Evolutionary conservation across 139 green algal species (phyloP).

Genomic region (Zygnema cylindricum): DNA sequence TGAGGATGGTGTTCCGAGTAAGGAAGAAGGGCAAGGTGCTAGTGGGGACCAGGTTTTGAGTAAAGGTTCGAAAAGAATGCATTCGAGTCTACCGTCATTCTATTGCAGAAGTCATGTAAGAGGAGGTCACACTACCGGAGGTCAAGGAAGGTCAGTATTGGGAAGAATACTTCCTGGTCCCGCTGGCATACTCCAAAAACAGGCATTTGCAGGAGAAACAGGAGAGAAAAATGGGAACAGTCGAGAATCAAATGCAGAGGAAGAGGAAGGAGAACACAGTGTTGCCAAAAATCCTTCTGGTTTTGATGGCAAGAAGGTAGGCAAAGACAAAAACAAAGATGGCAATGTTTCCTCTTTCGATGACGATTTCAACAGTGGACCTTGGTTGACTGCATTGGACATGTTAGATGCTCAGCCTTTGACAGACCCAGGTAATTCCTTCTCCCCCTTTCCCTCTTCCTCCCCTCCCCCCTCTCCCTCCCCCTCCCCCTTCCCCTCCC

Average conservation of each 20-base stretch:
- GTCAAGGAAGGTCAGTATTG: not conserved
- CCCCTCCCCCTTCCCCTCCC: not conserved
- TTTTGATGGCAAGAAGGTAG: too few relatives aligned
- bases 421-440: not conserved
- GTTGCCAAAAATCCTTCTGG: too few relatives aligned
- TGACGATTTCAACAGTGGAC: not conserved
- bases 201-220: not conserved
- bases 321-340: too few relatives aligned
- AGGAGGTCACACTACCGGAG: not conserved
- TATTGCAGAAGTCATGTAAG: not conserved
- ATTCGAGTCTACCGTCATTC: not conserved
- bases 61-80: too few relatives aligned
- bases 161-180: not conserved
- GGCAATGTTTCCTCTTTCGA: too few relatives aligned
- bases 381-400: not conserved
- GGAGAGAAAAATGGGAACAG: too few relatives aligned
- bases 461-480: not conserved
- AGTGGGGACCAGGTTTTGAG: too few relatives aligned
- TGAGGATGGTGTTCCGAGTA: not conserved
- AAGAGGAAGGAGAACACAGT: too few relatives aligned
- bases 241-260: too few relatives aligned
- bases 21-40: not conserved
- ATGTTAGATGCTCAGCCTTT: not conserved
- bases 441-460: not conserved
- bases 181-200: not conserved